Evolutionary conservation across 306 rosid genomes (phyloP).

Genomic region (Coriaria nepalensis): DNA sequence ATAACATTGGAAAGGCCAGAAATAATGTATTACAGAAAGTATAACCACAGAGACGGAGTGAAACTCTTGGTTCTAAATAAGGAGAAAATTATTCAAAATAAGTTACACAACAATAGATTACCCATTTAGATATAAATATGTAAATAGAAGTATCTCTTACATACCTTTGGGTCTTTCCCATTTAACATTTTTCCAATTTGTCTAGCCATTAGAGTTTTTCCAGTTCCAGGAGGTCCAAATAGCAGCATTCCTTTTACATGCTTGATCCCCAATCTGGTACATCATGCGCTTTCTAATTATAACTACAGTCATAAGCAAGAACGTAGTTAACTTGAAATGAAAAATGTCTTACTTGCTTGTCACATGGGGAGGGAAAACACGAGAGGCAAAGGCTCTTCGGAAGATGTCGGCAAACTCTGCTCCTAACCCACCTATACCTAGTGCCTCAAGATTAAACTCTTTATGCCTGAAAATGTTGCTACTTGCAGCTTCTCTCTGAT

Average conservation of each 20-base stretch:
- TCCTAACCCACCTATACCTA: constrained; percentile 91
- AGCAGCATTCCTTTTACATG: constrained; percentile 98
- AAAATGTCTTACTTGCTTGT: constrained; percentile 59
- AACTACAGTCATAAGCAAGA: constrained; percentile 16
- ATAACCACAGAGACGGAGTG: no score
- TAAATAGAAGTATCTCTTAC: constrained; percentile 12
- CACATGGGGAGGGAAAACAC: constrained; percentile 96
- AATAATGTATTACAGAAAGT: no score
- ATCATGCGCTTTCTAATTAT: constrained; percentile 25
- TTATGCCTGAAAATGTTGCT: constrained; percentile 83
- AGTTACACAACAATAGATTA: neutral
- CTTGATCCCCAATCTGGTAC: constrained; percentile 84
- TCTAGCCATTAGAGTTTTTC: constrained; percentile 98
- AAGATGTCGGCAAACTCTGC: constrained; percentile 94
- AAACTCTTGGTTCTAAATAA: no score
- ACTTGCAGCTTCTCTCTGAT: constrained; percentile 88
- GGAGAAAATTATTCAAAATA: no score
- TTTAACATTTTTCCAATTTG: constrained; percentile 96
- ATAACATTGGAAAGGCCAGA: no score
- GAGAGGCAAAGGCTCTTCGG: constrained; percentile 98
- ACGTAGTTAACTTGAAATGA: constrained; percentile 8
- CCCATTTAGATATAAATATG: neutral
- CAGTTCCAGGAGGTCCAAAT: constrained; percentile 99
- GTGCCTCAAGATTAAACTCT: constrained; percentile 82
- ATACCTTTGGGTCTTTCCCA: constrained; percentile 97